Percentiles rank a stretch among this genome's conserved stretches.
These are phyloP conservation scores for Chlorella sp. DNA, from an alignment of 139 green algal genomes.

Conservation along the genomic window DNA sequence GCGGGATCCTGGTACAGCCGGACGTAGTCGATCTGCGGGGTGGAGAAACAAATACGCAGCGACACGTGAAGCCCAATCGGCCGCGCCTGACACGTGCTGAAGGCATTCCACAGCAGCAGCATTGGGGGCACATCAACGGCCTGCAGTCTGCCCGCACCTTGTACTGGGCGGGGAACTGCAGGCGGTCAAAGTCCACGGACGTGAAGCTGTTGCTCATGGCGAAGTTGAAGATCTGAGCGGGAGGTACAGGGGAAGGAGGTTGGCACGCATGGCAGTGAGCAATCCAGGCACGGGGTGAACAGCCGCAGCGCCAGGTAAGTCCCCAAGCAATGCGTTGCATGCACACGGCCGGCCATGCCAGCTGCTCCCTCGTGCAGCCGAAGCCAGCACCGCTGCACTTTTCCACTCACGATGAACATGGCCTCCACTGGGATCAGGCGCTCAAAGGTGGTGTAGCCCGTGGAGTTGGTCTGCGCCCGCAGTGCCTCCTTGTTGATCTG, in stretches of 20 bases:
- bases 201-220: conserved; percentile 5
- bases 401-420: conserved; percentile 44
- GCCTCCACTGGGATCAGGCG: conserved; percentile 57
- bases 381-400: background rate
- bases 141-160: background rate
- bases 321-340: no score
- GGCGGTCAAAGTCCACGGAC: background rate
- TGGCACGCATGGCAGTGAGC: no score
- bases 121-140: no score
- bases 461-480: background rate
- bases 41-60: no score
- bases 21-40: conserved; percentile 15
- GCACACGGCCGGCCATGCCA: no score
- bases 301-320: no score
- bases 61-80: no score
- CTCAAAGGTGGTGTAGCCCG: conserved; percentile 9
- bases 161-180: conserved; percentile 9
- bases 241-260: background rate
- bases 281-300: no score
- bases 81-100: no score
- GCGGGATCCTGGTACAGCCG: conserved; percentile 16
- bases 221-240: no score
- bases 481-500: conserved; percentile 37
- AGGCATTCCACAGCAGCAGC: no score
- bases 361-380: background rate